Evolutionary conservation across 331 rosid species (phyloP).

Genomic region (Stylosanthes scabra): DNA sequence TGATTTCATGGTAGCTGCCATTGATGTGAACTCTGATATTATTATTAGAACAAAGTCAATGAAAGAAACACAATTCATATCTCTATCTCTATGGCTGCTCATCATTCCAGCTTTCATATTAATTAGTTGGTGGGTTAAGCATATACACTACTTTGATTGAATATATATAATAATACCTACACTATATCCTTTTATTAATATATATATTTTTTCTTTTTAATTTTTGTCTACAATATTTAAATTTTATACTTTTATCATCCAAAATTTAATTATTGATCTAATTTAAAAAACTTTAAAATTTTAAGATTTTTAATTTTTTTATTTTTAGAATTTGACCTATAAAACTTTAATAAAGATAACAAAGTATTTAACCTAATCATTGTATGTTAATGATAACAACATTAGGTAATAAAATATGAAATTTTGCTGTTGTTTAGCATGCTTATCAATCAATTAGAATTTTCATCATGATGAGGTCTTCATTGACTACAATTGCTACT

Average conservation of each 20-base stretch:
- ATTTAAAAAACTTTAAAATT: too few species aligned
- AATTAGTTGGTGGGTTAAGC: conserved; percentile 5
- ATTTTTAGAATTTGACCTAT: too few species aligned
- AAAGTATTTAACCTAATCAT: too few species aligned
- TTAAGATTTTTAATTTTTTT: too few species aligned
- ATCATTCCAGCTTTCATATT: background rate
- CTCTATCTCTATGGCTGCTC: background rate
- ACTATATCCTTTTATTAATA: background rate
- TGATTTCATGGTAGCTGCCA: background rate
- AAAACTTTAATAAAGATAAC: too few species aligned
- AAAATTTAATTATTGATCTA: too few species aligned
- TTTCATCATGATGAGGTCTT: conserved; percentile 8
- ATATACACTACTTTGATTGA: conserved; percentile 16
- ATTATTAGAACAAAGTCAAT: background rate
- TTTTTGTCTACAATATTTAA: too few species aligned
- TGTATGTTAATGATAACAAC: background rate
- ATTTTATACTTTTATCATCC: too few species aligned
- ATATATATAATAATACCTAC: too few species aligned
- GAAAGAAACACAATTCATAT: background rate
- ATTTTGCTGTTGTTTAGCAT: conserved; percentile 4
- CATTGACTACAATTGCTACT: conserved; percentile 1
- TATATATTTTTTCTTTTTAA: too few species aligned
- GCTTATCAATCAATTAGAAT: conserved; percentile 22
- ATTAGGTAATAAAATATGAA: conserved; percentile 2
- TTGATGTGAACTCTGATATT: background rate